A percentile compares a stretch with the other conserved stretches of the same genome.
These are phyloP conservation scores for Saccharomycopsis sp. DNA, from an alignment of 805 yeast genomes.

Conservation along the genomic window DNA sequence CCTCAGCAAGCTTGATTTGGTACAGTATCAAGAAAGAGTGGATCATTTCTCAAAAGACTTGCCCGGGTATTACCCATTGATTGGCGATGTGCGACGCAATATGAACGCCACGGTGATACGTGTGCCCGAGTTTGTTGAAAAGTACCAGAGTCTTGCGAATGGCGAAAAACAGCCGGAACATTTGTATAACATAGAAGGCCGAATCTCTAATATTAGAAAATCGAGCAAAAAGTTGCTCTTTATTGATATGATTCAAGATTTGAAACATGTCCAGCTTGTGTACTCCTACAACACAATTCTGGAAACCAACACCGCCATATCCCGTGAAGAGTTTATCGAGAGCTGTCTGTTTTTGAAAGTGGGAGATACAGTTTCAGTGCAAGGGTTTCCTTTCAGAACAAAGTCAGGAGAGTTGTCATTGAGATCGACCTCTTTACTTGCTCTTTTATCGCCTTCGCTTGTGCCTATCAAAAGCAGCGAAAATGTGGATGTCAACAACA, in stretches of 20 bases:
- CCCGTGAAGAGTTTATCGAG: slow-evolving; percentile 7
- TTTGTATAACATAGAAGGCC: slow-evolving; percentile 39
- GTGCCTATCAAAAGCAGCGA: slow-evolving; percentile 36
- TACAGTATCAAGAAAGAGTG: not conserved
- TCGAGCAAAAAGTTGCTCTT: slow-evolving; percentile 67
- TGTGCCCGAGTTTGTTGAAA: slow-evolving; percentile 34
- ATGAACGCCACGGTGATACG: slow-evolving; percentile 24
- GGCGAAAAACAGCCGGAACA: slow-evolving; percentile 24
- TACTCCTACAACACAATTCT: slow-evolving; percentile 22
- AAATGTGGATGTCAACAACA: slow-evolving; percentile 23
- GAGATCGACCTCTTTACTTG: slow-evolving; percentile 43
- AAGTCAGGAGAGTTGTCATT: slow-evolving; percentile 74
- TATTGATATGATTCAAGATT: slow-evolving; percentile 62
- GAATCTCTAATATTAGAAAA: slow-evolving; percentile 48
- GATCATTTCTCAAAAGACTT: not conserved
- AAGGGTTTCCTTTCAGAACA: slow-evolving; percentile 71
- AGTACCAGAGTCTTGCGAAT: slow-evolving; percentile 25
- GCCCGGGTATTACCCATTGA: slow-evolving; percentile 8
- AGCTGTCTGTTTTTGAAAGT: slow-evolving; percentile 42
- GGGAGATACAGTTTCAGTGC: slow-evolving; percentile 66
- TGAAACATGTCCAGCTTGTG: slow-evolving; percentile 51
- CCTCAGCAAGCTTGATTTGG: slow-evolving; percentile 1
- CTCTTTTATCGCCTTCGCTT: slow-evolving; percentile 60
- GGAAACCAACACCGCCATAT: not conserved
- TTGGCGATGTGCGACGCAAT: slow-evolving; percentile 1